Evolutionary conservation across 805 yeast genomes (phyloP).

Genomic region (Hanseniaspora clermontiae): DNA sequence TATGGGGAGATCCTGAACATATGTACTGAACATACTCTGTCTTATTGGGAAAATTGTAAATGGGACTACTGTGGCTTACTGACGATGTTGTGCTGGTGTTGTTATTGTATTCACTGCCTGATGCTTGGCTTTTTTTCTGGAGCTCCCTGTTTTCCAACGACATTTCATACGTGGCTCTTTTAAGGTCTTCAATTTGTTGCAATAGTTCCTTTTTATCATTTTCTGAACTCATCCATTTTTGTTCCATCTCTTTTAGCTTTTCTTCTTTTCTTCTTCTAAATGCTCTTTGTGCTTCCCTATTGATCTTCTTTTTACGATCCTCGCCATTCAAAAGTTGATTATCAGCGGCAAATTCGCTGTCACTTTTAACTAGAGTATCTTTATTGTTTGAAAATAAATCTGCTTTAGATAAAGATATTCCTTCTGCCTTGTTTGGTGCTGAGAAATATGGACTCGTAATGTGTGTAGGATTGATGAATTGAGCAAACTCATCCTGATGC

Average conservation of each 20-base stretch:
- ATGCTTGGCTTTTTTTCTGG: slow-evolving; percentile 20
- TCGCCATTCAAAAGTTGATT: slow-evolving; percentile 22
- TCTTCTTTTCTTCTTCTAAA: slow-evolving; percentile 72
- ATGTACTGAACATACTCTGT: slow-evolving; percentile 22
- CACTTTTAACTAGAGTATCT: not conserved
- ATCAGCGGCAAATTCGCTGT: not conserved
- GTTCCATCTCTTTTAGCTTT: slow-evolving; percentile 53
- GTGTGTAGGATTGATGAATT: not conserved
- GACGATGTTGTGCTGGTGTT: not conserved
- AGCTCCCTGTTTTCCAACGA: slow-evolving; percentile 51
- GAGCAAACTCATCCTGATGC: not conserved
- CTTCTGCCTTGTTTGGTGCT: not conserved
- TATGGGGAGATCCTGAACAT: slow-evolving; percentile 5
- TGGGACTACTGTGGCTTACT: slow-evolving; percentile 2
- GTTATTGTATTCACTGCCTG: not conserved
- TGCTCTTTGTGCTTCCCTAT: slow-evolving; percentile 79
- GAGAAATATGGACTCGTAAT: not conserved
- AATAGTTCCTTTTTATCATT: slow-evolving; percentile 41
- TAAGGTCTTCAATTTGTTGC: slow-evolving; percentile 40
- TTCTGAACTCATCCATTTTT: slow-evolving; percentile 46
- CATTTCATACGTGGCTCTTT: slow-evolving; percentile 43
- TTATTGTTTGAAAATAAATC: not conserved
- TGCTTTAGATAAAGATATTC: not conserved
- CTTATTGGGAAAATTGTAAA: slow-evolving; percentile 25
- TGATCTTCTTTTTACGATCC: slow-evolving; percentile 59